Conservation (phyloP, 225 moss, liverwort and hornwort species). For the Antitrichia curtipendula region DNA sequence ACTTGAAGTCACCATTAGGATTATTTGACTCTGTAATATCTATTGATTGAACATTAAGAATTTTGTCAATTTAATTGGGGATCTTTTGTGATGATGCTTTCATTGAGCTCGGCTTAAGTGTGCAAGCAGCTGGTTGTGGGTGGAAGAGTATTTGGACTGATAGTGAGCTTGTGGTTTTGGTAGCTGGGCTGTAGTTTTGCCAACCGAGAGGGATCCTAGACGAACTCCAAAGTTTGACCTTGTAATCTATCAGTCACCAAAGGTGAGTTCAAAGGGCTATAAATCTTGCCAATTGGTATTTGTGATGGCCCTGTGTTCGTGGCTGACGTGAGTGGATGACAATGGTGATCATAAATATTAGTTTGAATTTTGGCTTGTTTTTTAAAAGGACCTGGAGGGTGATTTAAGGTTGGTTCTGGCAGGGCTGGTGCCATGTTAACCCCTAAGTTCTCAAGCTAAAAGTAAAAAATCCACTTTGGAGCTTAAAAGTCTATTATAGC, state of each 20-base stretch:
- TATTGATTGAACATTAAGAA: background rate
- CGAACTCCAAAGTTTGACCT: conserved; percentile 66
- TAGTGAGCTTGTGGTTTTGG: conserved; percentile 4
- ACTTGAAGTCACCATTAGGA: background rate
- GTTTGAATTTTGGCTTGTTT: background rate
- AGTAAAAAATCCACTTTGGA: background rate
- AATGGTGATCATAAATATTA: background rate
- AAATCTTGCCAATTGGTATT: background rate
- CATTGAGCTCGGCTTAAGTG: background rate
- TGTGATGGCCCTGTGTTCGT: background rate
- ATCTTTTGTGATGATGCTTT: background rate
- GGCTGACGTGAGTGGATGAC: background rate
- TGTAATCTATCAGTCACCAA: conserved; percentile 81
- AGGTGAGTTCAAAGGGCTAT: conserved; percentile 29
- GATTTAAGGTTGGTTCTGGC: background rate
- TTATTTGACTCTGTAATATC: background rate
- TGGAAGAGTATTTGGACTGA: background rate
- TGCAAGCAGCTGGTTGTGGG: background rate
- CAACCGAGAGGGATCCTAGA: conserved; percentile 54
- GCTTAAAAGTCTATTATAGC: background rate
- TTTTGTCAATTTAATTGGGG: background rate
- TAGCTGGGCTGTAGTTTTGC: conserved; percentile 85
- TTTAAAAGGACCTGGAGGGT: background rate
- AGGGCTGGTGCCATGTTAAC: background rate
- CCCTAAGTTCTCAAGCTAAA: background rate